Base-by-base conservation (phyloP, 2,329 filamentous ascomycete species). In the Alternaria burnsii region DNA sequence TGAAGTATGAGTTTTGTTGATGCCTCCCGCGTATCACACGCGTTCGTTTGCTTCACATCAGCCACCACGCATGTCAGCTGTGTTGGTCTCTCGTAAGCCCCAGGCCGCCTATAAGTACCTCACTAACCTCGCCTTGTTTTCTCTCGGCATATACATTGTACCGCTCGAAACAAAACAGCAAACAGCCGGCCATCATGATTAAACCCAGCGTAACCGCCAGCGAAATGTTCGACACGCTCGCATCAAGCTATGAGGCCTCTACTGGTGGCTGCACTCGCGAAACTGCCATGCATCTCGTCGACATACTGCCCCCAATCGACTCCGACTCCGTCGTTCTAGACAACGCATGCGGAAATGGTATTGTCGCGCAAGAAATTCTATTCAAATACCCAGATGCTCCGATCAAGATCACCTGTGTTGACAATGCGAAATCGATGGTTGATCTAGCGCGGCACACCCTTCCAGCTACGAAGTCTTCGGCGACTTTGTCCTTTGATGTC, bases 261-360 rank as follows among this genome's bases (percentile, higher is more conserved):
- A 61, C 65, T 5, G 67, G 65, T 24, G 67, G 69, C 52, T 61
- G 58, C 47, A 68, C 66, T 2, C 60, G 59, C 20, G 61, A 67
- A 22, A 40, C 69, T 3, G 66, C 62, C 16, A 56, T 58, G 1
- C 47, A 66, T n/a, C 59, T 72, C 20, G 20, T 66, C 56, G 20
- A 61, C 9, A 57, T 65, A 8, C 26, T 58, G n/a, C 62, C 65
- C 3, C 30, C 63, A 1, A 58, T 73, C 8, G 47, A 59, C 4
- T 28, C 52, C 20, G 34, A 55, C 12, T 70, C 69, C 14, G 26
- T 63, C 16, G 46, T 74, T 20, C 67, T 65, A 26, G 72, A 75
- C 48, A 75, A 73, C 36, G 72, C 71, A 0, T 73, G 71, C 55
- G 70, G 71, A 11, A 59, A 68, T 9, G 72, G 71, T 41, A 62